These are phyloP conservation scores for Lathyrus aphaca DNA, from an alignment of 306 rosid genomes.

Conservation along the genomic window DNA sequence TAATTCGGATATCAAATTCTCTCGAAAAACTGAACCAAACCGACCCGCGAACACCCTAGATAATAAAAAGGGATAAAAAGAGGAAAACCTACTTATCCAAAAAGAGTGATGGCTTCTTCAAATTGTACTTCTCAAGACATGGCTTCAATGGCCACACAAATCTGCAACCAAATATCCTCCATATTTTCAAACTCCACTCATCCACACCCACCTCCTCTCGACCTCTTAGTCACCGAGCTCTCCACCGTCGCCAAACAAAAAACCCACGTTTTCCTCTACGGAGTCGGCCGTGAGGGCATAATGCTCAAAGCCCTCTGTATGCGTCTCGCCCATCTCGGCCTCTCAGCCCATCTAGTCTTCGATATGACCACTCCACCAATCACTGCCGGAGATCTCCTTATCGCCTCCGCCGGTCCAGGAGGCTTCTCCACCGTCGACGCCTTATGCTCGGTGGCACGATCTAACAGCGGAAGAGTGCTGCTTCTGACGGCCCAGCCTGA, in stretches of 20 bases:
- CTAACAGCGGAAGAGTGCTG: conserved; percentile 71
- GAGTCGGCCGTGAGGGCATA: conserved; percentile 90
- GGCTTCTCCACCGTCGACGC: conserved; percentile 94
- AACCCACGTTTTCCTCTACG: conserved; percentile 70
- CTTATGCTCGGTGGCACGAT: conserved; percentile 62
- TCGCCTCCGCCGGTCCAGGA: conserved; percentile 88
- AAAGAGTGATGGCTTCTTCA: conserved; percentile 17
- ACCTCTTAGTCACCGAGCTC: conserved; percentile 62
- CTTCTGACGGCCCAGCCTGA: conserved; percentile 84
- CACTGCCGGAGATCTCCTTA: conserved; percentile 62
- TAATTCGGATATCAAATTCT: too few relatives aligned
- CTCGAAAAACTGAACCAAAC: too few relatives aligned
- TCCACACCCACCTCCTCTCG: conserved; percentile 60
- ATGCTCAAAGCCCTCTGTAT: conserved; percentile 87
- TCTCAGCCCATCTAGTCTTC: conserved; percentile 73
- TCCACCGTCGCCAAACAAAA: conserved; percentile 48
- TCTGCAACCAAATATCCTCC: conserved; percentile 71
- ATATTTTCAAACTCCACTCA: conserved; percentile 69
- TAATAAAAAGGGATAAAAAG: neutral
- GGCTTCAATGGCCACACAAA: conserved; percentile 63
- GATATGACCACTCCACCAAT: conserved; percentile 91
- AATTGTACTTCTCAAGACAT: conserved; percentile 30
- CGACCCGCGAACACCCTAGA: too few relatives aligned
- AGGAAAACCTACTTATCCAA: neutral
- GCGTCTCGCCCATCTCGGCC: conserved; percentile 81